Evolutionary conservation across 768 basidiomycete genomes (phyloP).

Genomic region (Agaricus sinodeliciosus): DNA sequence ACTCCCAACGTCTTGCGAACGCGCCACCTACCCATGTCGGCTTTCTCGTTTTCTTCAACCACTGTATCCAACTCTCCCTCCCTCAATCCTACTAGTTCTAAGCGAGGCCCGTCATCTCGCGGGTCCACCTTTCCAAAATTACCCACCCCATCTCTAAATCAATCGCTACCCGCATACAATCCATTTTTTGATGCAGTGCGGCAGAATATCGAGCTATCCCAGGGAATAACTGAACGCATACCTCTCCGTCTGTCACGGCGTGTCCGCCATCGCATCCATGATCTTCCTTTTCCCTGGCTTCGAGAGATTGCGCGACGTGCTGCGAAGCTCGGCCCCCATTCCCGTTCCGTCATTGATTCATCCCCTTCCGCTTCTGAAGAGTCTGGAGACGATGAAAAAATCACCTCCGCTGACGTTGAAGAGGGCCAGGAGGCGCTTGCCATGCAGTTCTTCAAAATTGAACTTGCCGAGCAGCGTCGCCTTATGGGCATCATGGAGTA

Average conservation of each 20-base stretch:
- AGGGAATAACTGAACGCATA: constrained; percentile 75
- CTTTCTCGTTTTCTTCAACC: constrained; percentile 53
- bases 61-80: constrained; percentile 24
- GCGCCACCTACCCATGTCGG: constrained; percentile 54
- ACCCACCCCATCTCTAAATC: constrained; percentile 15
- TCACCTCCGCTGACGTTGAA: constrained; percentile 37
- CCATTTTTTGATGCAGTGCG: constrained; percentile 96
- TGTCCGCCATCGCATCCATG: constrained; percentile 52
- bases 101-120: constrained; percentile 12
- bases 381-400: constrained; percentile 24
- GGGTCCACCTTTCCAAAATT: constrained; percentile 13
- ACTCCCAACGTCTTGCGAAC: constrained; percentile 38
- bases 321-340: constrained; percentile 19
- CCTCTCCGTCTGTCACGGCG: constrained; percentile 52
- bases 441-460: constrained; percentile 90
- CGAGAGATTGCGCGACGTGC: constrained; percentile 60
- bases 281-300: constrained; percentile 79
- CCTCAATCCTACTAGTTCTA: constrained; percentile 17
- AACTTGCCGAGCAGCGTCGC: constrained; percentile 83
- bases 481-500: constrained; percentile 90
- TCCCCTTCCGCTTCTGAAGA: constrained; percentile 22
- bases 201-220: constrained; percentile 77
- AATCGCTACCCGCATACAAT: constrained; percentile 46
- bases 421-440: constrained; percentile 78
- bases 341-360: constrained; percentile 15